Evolutionary conservation across 2,329 filamentous ascomycete genomes (phyloP).

Genomic region (Fusarium nodosum): DNA sequence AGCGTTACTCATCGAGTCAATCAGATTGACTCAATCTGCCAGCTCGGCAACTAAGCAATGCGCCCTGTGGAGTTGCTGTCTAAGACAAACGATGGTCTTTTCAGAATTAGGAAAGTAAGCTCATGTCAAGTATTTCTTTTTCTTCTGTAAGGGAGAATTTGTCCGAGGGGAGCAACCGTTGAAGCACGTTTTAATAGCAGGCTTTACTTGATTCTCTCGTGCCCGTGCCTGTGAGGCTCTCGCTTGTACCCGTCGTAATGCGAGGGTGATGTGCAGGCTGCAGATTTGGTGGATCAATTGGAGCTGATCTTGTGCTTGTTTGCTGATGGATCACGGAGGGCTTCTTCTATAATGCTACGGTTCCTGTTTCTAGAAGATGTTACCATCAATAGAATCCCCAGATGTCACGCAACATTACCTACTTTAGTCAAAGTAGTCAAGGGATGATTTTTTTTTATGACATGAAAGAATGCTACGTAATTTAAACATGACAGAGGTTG

Average conservation of each 20-base stretch:
- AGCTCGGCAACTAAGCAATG: conserved; percentile 10
- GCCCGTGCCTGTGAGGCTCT: conserved; percentile 13
- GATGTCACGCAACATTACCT: not conserved
- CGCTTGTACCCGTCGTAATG: conserved; percentile 30
- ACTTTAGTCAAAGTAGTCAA: not conserved
- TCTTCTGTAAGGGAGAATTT: conserved; percentile 31
- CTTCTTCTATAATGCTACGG: not conserved
- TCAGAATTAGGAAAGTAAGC: conserved; percentile 21
- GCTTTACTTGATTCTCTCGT: conserved; percentile 25
- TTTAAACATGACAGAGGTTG: conserved; percentile 35
- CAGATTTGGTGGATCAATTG: conserved; percentile 22
- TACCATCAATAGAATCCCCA: not conserved
- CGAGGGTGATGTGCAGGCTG: conserved; percentile 36
- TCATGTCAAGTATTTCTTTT: conserved; percentile 19
- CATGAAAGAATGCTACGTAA: conserved; percentile 44
- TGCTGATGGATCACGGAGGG: not conserved
- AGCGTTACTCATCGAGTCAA: conserved; percentile 19
- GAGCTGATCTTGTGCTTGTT: not conserved
- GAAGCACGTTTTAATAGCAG: conserved; percentile 17
- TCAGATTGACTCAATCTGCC: conserved; percentile 1
- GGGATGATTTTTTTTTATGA: conserved; percentile 10
- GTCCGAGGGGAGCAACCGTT: conserved; percentile 26
- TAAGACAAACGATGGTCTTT: conserved; percentile 29
- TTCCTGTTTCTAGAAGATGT: conserved; percentile 7
- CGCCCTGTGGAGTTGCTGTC: conserved; percentile 35